Conservation (phyloP, 306 rosid species). For the Lathyrus tuberosus region DNA sequence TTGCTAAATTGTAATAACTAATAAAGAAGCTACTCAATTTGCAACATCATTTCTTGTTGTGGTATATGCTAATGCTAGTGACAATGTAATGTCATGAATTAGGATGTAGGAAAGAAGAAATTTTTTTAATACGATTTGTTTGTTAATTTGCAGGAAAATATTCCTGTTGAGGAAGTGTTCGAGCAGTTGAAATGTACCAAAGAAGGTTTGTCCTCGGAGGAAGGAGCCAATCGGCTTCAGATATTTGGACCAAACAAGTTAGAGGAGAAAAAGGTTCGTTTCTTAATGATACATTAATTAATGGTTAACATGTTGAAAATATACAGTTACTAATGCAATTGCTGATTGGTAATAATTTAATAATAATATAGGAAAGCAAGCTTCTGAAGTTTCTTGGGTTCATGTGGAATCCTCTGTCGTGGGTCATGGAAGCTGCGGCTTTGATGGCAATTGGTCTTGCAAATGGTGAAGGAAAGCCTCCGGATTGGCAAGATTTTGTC, state of each 20-base stretch:
- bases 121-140: slow-evolving; percentile 30
- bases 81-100: not conserved
- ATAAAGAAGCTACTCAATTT: not conserved
- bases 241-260: slow-evolving; percentile 98
- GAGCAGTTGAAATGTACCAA: slow-evolving; percentile 80
- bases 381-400: slow-evolving; percentile 92
- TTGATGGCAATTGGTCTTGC: slow-evolving; percentile 96
- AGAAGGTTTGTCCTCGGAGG: slow-evolving; percentile 73
- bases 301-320: not conserved
- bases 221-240: slow-evolving; percentile 82
- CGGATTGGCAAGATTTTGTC: slow-evolving; percentile 97
- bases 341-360: slow-evolving; percentile 37
- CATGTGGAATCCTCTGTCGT: slow-evolving; percentile 99
- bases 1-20: slow-evolving; percentile 4
- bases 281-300: not conserved
- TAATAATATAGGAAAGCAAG: slow-evolving; percentile 82
- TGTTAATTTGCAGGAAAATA: slow-evolving; percentile 68
- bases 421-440: slow-evolving; percentile 99
- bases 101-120: not conserved
- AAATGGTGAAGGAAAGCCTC: slow-evolving; percentile 82
- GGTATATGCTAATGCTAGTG: slow-evolving; percentile 9
- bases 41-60: slow-evolving; percentile 23
- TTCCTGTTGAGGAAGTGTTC: slow-evolving; percentile 93
- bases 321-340: slow-evolving; percentile 26
- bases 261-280: slow-evolving; percentile 87